Evolutionary conservation across 192 early-diverging fungal genomes (phyloP), one percentile per base, ranked within the genome.

Genomic region (Dissophora ornata): DNA sequence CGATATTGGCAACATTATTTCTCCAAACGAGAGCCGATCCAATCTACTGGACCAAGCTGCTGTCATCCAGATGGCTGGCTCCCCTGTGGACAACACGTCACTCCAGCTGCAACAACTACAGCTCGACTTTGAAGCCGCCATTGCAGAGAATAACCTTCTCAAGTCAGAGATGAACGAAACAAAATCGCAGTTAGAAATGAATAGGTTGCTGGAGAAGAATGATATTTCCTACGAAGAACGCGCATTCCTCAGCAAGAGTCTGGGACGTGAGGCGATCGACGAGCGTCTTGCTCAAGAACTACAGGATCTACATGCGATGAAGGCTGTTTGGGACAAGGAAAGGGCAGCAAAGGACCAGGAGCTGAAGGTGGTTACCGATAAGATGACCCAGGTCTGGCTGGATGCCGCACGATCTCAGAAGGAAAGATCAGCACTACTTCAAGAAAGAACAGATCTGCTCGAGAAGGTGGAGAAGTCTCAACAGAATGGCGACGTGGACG

Each of bases 111-210:
- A 90, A 44, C 86, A 90, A 51, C 71, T 92, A 21, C 84, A 85
- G 45, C 59, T 89, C 32, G 83, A 88, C 19, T 81, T 92, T 34
- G 90, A 91, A 28, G 84, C 89, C 47, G 82, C 91, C 9, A 86
- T 92, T 54, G 89, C 90, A 0, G 90, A 93, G 61, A 93, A 93
- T 57, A 85, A 85, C 33, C 77, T 87, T 24, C 78, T 93, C 33
- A 89, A 90, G 33, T 74, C 90, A 0, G 86, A 91, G 58, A 85
- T 88, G 47, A 83, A 82, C 21, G 88, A 93, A 56, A 87, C 86
- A 36, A 88, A 85, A 52, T 69, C 82, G 4, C 80, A 82, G 13
- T 58, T 85, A 29, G 80, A 85, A 25, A 59, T 44, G 21, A 86
- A 85, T 1, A 82, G 87, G 45, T 25, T 68, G 33, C 29, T 66